These are phyloP conservation scores for Alternaria angustiovoidea DNA, from an alignment of 2,329 filamentous ascomycete genomes.

Conservation along the genomic window DNA sequence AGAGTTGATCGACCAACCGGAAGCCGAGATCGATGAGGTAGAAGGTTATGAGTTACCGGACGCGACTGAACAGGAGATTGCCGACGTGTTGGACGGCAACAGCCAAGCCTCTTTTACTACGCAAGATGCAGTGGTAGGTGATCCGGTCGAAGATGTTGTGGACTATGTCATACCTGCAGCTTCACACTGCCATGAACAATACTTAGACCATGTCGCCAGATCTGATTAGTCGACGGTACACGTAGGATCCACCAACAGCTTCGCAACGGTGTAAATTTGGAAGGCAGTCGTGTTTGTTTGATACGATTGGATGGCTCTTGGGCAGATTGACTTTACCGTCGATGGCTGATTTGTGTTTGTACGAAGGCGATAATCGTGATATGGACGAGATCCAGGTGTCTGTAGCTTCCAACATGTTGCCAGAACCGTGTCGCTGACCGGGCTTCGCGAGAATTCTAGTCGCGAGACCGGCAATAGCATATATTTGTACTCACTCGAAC, in stretches of 20 bases:
- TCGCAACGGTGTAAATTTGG: background rate
- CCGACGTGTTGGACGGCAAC: background rate
- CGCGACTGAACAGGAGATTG: background rate
- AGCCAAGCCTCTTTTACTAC: background rate
- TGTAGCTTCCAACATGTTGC: background rate
- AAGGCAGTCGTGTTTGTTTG: background rate
- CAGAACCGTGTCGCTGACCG: background rate
- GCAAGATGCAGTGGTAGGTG: background rate
- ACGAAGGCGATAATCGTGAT: background rate
- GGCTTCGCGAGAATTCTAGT: background rate
- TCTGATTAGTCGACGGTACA: background rate
- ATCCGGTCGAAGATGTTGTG: background rate
- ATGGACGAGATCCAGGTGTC: background rate
- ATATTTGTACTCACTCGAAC: background rate
- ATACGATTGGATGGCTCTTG: background rate
- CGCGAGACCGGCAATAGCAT: fast-evolving
- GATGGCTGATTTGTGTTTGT: background rate
- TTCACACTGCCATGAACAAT: background rate
- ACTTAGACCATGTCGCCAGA: background rate
- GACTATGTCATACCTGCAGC: background rate
- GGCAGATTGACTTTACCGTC: background rate
- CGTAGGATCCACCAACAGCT: background rate
- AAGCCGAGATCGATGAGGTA: background rate
- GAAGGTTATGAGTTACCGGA: background rate
- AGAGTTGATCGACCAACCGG: background rate